phyloP scores from a whole-genome alignment of 1,284 basidiomycete species.

The Xerocomus nothofagi region DNA sequence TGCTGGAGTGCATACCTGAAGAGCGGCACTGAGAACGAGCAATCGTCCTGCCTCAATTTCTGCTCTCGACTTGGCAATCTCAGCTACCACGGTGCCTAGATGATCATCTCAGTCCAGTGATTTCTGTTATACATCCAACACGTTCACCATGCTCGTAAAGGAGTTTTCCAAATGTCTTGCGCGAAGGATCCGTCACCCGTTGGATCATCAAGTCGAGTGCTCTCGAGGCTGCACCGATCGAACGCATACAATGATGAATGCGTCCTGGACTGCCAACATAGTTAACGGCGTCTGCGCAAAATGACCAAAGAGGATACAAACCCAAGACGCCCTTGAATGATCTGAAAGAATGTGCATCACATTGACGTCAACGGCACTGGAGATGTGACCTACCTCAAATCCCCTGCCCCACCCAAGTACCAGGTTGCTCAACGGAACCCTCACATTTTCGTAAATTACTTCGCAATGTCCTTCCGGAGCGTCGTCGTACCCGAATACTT shows the following conservation, averaged over 20 bases:
- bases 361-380: neutral
- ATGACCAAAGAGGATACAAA: slow-evolving; percentile 35
- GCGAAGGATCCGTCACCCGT: slow-evolving; percentile 86
- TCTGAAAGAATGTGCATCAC: slow-evolving; percentile 43
- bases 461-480: slow-evolving; percentile 97
- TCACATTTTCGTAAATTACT: slow-evolving; percentile 91
- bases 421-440: slow-evolving; percentile 81
- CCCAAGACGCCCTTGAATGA: slow-evolving; percentile 97
- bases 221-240: slow-evolving; percentile 84
- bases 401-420: slow-evolving; percentile 93
- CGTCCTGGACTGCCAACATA: slow-evolving; percentile 73
- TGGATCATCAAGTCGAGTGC: slow-evolving; percentile 89
- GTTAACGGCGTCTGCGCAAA: slow-evolving; percentile 1
- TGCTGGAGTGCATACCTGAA: slow-evolving; percentile 55
- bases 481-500: slow-evolving; percentile 92
- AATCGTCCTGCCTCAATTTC: slow-evolving; percentile 89
- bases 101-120: slow-evolving; percentile 4
- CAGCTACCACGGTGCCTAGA: slow-evolving; percentile 81
- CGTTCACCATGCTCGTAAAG: slow-evolving; percentile 84
- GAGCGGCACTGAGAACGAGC: slow-evolving; percentile 90
- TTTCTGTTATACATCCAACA: neutral
- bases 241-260: slow-evolving; percentile 98
- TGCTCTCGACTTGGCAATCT: slow-evolving; percentile 90
- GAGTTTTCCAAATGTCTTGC: slow-evolving; percentile 94
- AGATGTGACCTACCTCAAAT: slow-evolving; percentile 63